Conservation (phyloP, 306 rosid species). For the Acacia acuminata region DNA sequence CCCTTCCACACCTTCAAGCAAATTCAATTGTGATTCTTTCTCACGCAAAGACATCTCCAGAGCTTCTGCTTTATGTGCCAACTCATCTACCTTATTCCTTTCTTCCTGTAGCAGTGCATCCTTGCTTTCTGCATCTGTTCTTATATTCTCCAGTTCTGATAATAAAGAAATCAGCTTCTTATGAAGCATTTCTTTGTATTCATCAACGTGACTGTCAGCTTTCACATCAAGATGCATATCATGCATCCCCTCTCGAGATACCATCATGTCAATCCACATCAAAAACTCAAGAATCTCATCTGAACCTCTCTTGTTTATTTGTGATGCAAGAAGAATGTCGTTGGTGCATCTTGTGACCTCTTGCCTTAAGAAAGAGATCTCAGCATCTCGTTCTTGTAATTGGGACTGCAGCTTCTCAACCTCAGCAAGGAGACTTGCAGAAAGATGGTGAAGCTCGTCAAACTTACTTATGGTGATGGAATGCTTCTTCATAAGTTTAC, state of each 20-base stretch:
- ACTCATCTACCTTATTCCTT: conserved; percentile 71
- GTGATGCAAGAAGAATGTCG: conserved; percentile 87
- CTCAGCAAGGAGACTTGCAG: conserved; percentile 87
- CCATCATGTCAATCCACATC: conserved; percentile 66
- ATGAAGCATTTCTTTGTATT: conserved; percentile 70
- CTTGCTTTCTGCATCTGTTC: conserved; percentile 61
- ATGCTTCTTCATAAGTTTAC: conserved; percentile 82
- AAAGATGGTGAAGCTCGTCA: conserved; percentile 92
- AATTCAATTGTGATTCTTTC: conserved; percentile 67
- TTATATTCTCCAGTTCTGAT: conserved; percentile 66
- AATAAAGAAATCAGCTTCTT: conserved; percentile 60
- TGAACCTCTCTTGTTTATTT: conserved; percentile 57
- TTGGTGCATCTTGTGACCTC: conserved; percentile 96
- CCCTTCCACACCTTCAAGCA: conserved; percentile 78
- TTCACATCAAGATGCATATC: conserved; percentile 48
- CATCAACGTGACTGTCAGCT: conserved; percentile 47
- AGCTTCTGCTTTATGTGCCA: conserved; percentile 59
- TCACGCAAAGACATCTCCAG: conserved; percentile 71
- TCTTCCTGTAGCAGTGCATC: conserved; percentile 72
- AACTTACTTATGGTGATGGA: conserved; percentile 83
- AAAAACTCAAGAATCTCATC: conserved; percentile 70
- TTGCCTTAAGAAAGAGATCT: conserved; percentile 95
- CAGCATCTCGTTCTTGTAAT: conserved; percentile 90
- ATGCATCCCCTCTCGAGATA: conserved; percentile 55
- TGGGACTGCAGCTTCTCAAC: conserved; percentile 91